Base-by-base conservation (phyloP, 805 yeast genomes). In the Ogataea degrootiae region DNA sequence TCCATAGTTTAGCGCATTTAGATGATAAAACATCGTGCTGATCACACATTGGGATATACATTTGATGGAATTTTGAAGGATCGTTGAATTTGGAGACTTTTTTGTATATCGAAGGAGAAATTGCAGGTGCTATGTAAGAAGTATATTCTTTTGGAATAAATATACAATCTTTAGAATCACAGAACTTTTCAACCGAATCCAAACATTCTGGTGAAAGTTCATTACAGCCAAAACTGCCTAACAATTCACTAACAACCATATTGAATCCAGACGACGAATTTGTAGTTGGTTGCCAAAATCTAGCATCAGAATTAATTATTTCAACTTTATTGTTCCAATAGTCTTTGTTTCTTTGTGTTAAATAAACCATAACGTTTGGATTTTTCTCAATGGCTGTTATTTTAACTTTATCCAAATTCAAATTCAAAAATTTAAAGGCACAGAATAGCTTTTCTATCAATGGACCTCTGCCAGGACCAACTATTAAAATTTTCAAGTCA, bases 161-260 rank as follows among this genome's bases (percentile, higher is more conserved):
- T 19, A 80, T 64, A 2, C 87, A 85, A 34, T 62, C 48, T 55
- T 66, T 45, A 63, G 76, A 55, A 64, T 78, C 74, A 56, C 75
- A 49, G 55, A 59, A 55, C 42, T 58, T 52, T 44, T 76, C 75
- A 16, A 73, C 57, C 1, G 74, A 67, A 40, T 69, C 70, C 3
- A 88, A 63, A 48, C 94, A 83, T 62, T 91, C 98, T 0, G 98
- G 97, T 8, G 87, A 76, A 16, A 88, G 71, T 61, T 91, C 97
- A 64, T 91, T 92, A 63, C 95, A 92, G 4, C 96, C 97, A 68
- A 92, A 86, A 15, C 96, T 87, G 6, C 97, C 97, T 26, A 91
- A 65, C 7, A 92, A 68, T 62, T 91, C 97, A 39, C 95, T 85
- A 1, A 92, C 74, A 8, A 90, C 75, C 39, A 91, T 58, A 58